Evolutionary conservation across 345 rosid genomes (phyloP).

Genomic region (Alliaria petiolata): DNA sequence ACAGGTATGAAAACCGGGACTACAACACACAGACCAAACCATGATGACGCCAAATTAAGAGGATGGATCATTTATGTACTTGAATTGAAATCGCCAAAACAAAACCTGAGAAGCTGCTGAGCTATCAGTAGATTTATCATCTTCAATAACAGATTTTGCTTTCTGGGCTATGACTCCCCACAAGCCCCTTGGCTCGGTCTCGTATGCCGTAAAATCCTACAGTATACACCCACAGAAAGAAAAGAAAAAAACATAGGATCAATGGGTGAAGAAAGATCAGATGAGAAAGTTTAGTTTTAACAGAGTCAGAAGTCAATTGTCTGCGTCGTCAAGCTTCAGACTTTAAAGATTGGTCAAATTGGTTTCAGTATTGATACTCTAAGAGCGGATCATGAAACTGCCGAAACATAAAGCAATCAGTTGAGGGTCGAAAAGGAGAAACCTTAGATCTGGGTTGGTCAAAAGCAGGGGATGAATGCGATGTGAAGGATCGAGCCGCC

Average conservation of each 20-base stretch:
- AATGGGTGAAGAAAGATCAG: neutral
- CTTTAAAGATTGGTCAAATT: neutral
- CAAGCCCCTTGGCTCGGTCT: constrained; percentile 52
- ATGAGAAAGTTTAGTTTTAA: neutral
- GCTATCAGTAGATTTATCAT: constrained; percentile 47
- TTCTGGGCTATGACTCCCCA: constrained; percentile 79
- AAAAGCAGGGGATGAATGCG: constrained; percentile 27
- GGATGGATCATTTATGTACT: neutral
- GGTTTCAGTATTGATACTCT: neutral
- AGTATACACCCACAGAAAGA: neutral
- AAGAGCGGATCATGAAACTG: neutral
- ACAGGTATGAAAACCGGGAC: constrained; percentile 33
- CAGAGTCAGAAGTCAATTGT: neutral
- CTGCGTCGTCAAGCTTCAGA: neutral
- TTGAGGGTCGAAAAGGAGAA: neutral
- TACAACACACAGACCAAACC: constrained; percentile 16
- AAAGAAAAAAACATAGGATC: neutral
- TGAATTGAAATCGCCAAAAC: constrained; percentile 1
- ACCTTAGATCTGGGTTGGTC: constrained; percentile 57
- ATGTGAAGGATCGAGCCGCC: constrained; percentile 17
- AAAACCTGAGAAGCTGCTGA: constrained; percentile 45
- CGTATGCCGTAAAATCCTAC: constrained; percentile 69
- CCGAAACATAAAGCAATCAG: neutral
- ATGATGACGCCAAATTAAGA: neutral
- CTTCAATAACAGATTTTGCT: constrained; percentile 72